A percentile compares a stretch with the other conserved stretches of the same genome.
Conservation (phyloP, 2,329 filamentous ascomycete species). For the Fusarium kyushuense region DNA sequence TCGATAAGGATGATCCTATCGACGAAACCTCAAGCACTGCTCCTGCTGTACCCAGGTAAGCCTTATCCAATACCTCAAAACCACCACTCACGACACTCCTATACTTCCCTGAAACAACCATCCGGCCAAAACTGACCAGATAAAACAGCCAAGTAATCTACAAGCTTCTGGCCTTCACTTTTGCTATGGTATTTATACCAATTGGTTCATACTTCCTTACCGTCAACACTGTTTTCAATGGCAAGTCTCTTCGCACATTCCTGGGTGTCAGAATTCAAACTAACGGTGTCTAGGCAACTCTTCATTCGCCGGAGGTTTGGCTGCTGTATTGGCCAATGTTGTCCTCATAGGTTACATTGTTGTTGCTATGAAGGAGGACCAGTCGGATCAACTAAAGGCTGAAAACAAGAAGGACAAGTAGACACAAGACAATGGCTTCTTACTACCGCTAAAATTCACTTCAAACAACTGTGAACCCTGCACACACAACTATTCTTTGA, state of each 20-base stretch:
- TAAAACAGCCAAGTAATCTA: slow-evolving; percentile 78
- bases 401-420: slow-evolving; percentile 65
- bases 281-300: slow-evolving; percentile 75
- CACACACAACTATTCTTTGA: neutral
- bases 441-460: neutral
- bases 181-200: slow-evolving; percentile 89
- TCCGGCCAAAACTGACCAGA: slow-evolving; percentile 11
- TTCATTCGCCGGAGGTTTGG: slow-evolving; percentile 85
- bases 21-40: slow-evolving; percentile 76
- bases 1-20: slow-evolving; percentile 68
- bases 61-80: slow-evolving; percentile 37
- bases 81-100: slow-evolving; percentile 2
- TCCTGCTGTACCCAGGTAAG: slow-evolving; percentile 86
- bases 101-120: neutral
- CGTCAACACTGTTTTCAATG: slow-evolving; percentile 80
- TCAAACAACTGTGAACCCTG: neutral
- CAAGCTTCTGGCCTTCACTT: slow-evolving; percentile 90
- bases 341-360: slow-evolving; percentile 92
- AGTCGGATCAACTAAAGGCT: slow-evolving; percentile 57
- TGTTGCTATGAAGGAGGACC: slow-evolving; percentile 90
- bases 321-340: slow-evolving; percentile 90
- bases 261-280: slow-evolving; percentile 10
- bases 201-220: slow-evolving; percentile 91
- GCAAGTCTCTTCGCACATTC: slow-evolving; percentile 58
- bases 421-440: slow-evolving; percentile 1